Evolutionary conservation across 1,284 basidiomycete species (phyloP), one percentile per base, ranked within the genome.

Genomic region (Cystobasidiaceae sp.): DNA sequence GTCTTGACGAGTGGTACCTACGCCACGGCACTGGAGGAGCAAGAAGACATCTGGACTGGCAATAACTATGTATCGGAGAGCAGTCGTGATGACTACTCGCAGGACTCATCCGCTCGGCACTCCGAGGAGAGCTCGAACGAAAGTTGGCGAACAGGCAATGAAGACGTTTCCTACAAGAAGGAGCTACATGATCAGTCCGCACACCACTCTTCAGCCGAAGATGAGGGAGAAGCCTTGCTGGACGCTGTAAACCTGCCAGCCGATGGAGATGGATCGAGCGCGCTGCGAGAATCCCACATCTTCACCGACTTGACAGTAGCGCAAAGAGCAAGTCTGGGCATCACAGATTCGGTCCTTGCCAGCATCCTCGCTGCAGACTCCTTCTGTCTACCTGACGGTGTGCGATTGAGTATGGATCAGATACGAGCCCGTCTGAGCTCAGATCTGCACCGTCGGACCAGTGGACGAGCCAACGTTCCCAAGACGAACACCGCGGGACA

Each of bases 271-370:
- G n/a, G 37, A 39, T 9, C 37, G 37, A 39, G 37, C 37, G 37
- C 9, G n/a, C n/a, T n/a, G n/a, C n/a, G n/a, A n/a, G n/a, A n/a
- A n/a, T n/a, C n/a, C n/a, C n/a, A n/a, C n/a, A n/a, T n/a, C n/a
- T n/a, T n/a, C n/a, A n/a, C n/a, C n/a, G n/a, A n/a, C n/a, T n/a
- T n/a, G n/a, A n/a, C n/a, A n/a, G n/a, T 62, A 3, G 59, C 51
- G 13, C 59, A 51, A 17, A 48, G 59, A 25, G 49, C 37, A 7
- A 62, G 59, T 44, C 23, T 62, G 19, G 49, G 48, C 23, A 44
- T 62, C 25, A 48, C 59, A 6, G 59, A 62, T 21, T 62, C 59
- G 17, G 59, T 62, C 1, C 59, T 62, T 9, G 59, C 59, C 34
- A 49, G 59, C 33, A 62, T 62, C 21, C 48, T 62, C 15, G 59